These are phyloP conservation scores for Calonectria pseudoturangicola DNA, from an alignment of 2,329 filamentous ascomycete species.

Conservation along the genomic window DNA sequence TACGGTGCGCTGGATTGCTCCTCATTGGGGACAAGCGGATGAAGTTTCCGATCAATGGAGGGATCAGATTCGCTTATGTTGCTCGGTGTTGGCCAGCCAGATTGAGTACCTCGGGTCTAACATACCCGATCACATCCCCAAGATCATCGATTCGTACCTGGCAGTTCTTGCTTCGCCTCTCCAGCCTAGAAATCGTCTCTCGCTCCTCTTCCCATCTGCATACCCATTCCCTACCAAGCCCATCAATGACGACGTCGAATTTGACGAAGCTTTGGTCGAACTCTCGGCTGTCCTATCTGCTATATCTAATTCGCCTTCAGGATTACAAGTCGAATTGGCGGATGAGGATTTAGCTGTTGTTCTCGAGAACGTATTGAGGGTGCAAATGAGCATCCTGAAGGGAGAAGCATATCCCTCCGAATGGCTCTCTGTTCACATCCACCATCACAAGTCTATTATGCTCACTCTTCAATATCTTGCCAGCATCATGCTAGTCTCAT, in stretches of 20 bases:
- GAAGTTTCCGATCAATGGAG: conserved; percentile 89
- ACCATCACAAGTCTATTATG: conserved; percentile 93
- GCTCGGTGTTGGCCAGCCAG: conserved; percentile 92
- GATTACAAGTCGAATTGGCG: conserved; percentile 84
- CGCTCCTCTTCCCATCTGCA: conserved; percentile 89
- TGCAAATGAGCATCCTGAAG: conserved; percentile 91
- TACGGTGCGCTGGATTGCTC: conserved; percentile 92
- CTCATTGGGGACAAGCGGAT: conserved; percentile 89
- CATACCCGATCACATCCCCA: conserved; percentile 91
- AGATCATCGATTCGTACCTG: conserved; percentile 92
- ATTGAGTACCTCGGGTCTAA: conserved; percentile 85
- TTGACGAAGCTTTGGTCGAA: conserved; percentile 92
- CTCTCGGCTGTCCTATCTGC: conserved; percentile 91
- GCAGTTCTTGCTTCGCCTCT: conserved; percentile 77
- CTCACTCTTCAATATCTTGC: conserved; percentile 88
- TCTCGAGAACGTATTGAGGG: conserved; percentile 85
- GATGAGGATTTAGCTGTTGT: conserved; percentile 85
- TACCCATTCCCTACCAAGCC: conserved; percentile 91
- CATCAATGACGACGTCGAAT: conserved; percentile 75
- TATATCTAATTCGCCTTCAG: conserved; percentile 81
- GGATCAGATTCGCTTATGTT: conserved; percentile 94
- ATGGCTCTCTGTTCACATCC: conserved; percentile 96
- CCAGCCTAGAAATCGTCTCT: conserved; percentile 79
- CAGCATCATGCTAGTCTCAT: conserved; percentile 85
- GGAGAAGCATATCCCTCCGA: conserved; percentile 91